Evolutionary conservation across 345 rosid genomes (phyloP), one percentile per base, ranked within the genome.

Genomic region (Limnanthes douglasii): DNA sequence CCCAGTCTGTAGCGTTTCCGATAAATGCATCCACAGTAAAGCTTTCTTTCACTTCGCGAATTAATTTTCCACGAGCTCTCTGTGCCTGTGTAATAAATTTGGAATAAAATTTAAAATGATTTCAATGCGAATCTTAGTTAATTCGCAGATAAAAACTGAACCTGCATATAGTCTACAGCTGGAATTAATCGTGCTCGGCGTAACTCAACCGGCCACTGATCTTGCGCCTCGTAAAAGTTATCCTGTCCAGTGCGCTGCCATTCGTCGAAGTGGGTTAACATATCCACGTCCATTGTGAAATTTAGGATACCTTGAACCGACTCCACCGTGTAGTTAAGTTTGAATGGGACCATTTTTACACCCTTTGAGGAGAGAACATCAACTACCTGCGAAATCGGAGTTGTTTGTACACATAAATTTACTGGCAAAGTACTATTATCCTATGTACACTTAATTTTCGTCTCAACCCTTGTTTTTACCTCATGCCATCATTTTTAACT

Each of bases 1-100:
- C 97, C 94, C 94, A 82, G 14, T 86, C 97, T 0, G 74, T 86
- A 26, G 70, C 93, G 42, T 75, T 78, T 39, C 88, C 97, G 5
- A 86, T 47, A 59, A 82, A 82, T 13, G 88, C 97, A 46, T 86
- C 92, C 0, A 81, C 85, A 0, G 48, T 68, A 48, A 86, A 78
- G 43, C 75, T 62, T 37, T 73, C 67, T 48, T 70, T 54, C 17
- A 86, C 94, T 68, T 86, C 93, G 11, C 50, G 57, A 11, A 86
- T 73, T 39, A 86, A 47, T 53, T 65, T 73, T 21, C 79, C 72
- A 25, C 94, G 68, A 14, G 83, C 93, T 56, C 88, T 69, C 31
- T 82, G 97, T 2, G 94, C 92, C 93, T 80, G 66, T 11, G 21
- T 27, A 31, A 18, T 24, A 3, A 11, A 12, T 36, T 1, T 15